Evolutionary conservation across 2,329 filamentous ascomycete species (phyloP).

Genomic region (Ophiostoma sp.): DNA sequence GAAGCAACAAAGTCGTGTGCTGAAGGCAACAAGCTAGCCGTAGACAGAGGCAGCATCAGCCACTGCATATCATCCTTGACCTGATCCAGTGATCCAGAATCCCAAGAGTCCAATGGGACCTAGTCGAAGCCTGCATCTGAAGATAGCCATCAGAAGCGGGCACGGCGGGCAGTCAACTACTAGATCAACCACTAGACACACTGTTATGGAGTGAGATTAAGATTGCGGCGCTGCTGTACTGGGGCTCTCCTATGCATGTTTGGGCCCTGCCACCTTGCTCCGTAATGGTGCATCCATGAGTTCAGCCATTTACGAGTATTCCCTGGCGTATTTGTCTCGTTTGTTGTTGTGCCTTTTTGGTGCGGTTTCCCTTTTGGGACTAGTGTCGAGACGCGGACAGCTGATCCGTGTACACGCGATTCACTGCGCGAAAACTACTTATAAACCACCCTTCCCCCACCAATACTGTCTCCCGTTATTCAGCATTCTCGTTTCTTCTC

Average conservation of each 20-base stretch:
- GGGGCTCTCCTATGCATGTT: not conserved
- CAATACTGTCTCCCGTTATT: slow-evolving; percentile 33
- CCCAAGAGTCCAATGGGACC: not conserved
- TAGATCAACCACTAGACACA: not conserved
- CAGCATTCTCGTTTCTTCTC: slow-evolving; percentile 38
- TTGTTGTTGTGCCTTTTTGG: slow-evolving; percentile 22
- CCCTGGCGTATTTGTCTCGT: slow-evolving; percentile 17
- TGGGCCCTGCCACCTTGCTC: not conserved
- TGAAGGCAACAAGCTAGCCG: not conserved
- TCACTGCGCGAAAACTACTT: slow-evolving; percentile 51
- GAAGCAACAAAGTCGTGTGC: too few relatives aligned
- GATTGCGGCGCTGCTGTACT: not conserved
- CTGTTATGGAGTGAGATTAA: not conserved
- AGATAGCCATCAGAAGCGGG: not conserved
- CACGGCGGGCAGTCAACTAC: not conserved
- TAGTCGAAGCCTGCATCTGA: not conserved
- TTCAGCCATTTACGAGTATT: slow-evolving; percentile 1
- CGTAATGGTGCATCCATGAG: slow-evolving; percentile 1
- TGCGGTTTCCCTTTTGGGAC: slow-evolving; percentile 30
- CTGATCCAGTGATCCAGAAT: not conserved
- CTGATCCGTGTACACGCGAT: slow-evolving; percentile 49
- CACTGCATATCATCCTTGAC: not conserved
- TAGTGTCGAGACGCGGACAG: slow-evolving; percentile 30
- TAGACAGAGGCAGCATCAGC: not conserved
- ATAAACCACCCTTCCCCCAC: slow-evolving; percentile 45